Evolutionary conservation across 768 basidiomycete genomes (phyloP).

Genomic region (Termitomyces sp.): DNA sequence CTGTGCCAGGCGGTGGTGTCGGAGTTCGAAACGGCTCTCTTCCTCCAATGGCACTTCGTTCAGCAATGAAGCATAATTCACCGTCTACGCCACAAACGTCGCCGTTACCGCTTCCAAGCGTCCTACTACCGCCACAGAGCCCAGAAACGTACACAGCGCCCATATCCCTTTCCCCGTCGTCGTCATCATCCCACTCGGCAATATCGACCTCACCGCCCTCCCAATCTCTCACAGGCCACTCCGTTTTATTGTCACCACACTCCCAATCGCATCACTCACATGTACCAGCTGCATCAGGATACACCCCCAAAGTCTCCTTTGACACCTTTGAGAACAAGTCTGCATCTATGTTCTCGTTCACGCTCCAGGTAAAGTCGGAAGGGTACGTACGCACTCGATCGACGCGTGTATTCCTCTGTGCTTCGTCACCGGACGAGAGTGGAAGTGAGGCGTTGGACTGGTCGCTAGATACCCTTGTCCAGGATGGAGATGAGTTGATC

Average conservation of each 20-base stretch:
- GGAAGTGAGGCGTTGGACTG: conserved; percentile 89
- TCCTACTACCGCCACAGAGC: conserved; percentile 17
- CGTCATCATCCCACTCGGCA: conserved; percentile 8
- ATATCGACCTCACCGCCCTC: conserved; percentile 3
- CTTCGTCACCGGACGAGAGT: conserved; percentile 84
- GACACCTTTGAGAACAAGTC: conserved; percentile 84
- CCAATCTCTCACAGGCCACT: background rate
- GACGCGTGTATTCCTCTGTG: conserved; percentile 88
- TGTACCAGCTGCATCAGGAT: conserved; percentile 26
- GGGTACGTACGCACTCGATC: conserved; percentile 72
- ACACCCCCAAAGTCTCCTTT: conserved; percentile 76
- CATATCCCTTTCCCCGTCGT: conserved; percentile 12
- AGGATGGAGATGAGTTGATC: conserved; percentile 90
- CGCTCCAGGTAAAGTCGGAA: conserved; percentile 79
- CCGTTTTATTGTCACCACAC: conserved; percentile 12
- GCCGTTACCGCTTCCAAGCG: conserved; percentile 13
- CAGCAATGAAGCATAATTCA: conserved; percentile 49
- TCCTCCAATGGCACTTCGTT: conserved; percentile 36
- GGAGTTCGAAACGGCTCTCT: conserved; percentile 15
- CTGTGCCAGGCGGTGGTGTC: conserved; percentile 3
- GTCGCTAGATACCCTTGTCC: conserved; percentile 80
- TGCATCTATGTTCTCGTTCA: conserved; percentile 85
- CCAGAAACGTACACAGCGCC: conserved; percentile 16
- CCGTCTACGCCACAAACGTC: conserved; percentile 23
- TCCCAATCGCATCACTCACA: conserved; percentile 9